Evolutionary conservation across 106 monocot species (phyloP), one percentile per base, ranked within the genome.

Genomic region (Chionographis japonica): DNA sequence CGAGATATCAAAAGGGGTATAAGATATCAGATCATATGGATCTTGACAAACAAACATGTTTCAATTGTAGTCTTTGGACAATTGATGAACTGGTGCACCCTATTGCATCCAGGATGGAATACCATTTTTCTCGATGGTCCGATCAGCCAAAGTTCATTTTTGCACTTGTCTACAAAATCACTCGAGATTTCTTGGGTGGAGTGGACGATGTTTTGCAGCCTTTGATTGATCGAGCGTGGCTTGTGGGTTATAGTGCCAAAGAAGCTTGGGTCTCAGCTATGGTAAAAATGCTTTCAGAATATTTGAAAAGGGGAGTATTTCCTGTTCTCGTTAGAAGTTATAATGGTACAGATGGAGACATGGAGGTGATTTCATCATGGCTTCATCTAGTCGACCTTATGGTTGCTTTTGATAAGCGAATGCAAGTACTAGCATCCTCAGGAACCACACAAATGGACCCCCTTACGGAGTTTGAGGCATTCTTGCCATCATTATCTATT

Each of bases 221-320:
- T 61, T 69, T 92, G 54, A 88, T 92, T 60, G 91, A 92, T 82
- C 46, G 68, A 75, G 87, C 85, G 50, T 85, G 62, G 17, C 66
- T 92, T 16, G 73, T 69, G 50, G 84, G 87, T 50, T 82, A 60
- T 56, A 85, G 84, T 75, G 87, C 82, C 12, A 92, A 78, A 74
- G 91, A 92, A 82, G 79, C 82, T 50, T 92, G 91, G 91, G 82
- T 85, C 7, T 69, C 72, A 54, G 58, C 85, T 61, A 88, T 88
- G 88, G 66, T 88, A 40, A 88, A 70, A 65, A 70, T 85, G 68
- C 82, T 92, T 43, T 71, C 54, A 12, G 52, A 19, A 41, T 82
- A 85, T 72, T 65, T 92, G 41, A 75, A 72, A 72, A 82, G 68
- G 49, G 67, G 68, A 59, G 46, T 75, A 51, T 85, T 92, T 72